Conservation (phyloP, 148 eudicot genomes). For the Rhododendron williamsianum region DNA sequence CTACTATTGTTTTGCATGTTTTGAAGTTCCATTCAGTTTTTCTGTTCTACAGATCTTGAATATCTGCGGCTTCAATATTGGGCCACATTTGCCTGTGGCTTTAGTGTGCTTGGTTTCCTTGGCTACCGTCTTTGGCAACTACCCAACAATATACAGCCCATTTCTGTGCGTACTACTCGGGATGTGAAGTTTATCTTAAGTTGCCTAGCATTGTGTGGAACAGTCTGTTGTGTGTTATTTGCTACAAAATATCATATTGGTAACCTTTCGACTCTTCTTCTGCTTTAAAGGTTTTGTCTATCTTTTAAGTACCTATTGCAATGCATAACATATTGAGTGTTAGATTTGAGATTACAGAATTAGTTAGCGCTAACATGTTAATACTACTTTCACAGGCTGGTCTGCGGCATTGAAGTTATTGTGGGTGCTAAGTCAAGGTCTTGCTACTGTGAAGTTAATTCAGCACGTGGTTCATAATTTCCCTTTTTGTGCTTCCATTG, state of each 20-base stretch:
- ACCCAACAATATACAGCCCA: conserved; percentile 18
- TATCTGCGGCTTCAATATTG: conserved; percentile 58
- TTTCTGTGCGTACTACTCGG: conserved; percentile 12
- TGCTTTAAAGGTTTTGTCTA: background rate
- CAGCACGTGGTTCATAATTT: conserved; percentile 68
- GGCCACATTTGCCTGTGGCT: conserved; percentile 59
- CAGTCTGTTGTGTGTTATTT: conserved; percentile 30
- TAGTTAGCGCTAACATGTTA: background rate
- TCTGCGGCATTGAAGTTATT: conserved; percentile 27
- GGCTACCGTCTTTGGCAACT: conserved; percentile 22
- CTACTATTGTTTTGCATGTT: background rate
- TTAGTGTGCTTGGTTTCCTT: conserved; percentile 53
- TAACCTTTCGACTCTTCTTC: conserved; percentile 20
- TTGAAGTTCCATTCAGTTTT: conserved; percentile 6
- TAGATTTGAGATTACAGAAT: background rate
- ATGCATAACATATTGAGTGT: background rate
- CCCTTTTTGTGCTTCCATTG: conserved; percentile 88
- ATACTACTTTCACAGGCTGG: conserved; percentile 34
- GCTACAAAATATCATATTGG: conserved; percentile 35
- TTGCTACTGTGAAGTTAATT: conserved; percentile 60
- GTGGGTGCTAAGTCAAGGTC: conserved; percentile 66
- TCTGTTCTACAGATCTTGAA: conserved; percentile 48
- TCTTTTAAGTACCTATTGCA: background rate
- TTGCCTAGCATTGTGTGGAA: conserved; percentile 25
- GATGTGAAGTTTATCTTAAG: conserved; percentile 26